A percentile compares a stretch with the other conserved stretches of the same genome.
phyloP scores from a whole-genome alignment of 176 grass and related monocot genomes.

The Eleusine coracana region DNA sequence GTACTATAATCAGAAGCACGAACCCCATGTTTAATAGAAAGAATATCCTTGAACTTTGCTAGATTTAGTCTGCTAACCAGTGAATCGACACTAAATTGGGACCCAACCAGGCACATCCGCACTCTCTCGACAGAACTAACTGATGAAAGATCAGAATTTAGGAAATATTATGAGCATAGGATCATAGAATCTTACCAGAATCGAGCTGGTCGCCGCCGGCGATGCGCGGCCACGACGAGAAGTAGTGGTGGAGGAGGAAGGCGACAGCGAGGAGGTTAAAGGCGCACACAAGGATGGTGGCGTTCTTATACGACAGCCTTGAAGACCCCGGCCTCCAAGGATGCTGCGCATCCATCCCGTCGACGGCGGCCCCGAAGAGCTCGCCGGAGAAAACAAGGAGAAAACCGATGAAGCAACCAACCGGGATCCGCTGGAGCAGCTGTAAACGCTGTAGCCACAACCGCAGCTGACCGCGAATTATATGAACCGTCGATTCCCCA shows the following conservation, averaged over 20 bases:
- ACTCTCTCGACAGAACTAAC: background rate
- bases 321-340: slow-evolving; percentile 43
- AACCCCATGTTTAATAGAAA: background rate
- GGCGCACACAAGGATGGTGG: slow-evolving; percentile 53
- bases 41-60: background rate
- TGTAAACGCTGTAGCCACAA: background rate
- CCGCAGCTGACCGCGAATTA: background rate
- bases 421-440: background rate
- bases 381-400: slow-evolving; percentile 19
- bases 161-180: fast-evolving
- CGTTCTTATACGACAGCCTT: slow-evolving; percentile 61
- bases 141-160: background rate
- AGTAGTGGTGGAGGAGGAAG: slow-evolving; percentile 53
- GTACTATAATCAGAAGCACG: background rate
- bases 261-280: slow-evolving; percentile 54
- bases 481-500: background rate
- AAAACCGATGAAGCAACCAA: slow-evolving; percentile 7
- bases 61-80: slow-evolving; percentile 7
- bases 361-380: background rate
- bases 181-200: slow-evolving; percentile 25
- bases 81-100: background rate
- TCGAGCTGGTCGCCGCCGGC: slow-evolving; percentile 43
- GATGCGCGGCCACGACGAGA: slow-evolving; percentile 47
- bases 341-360: slow-evolving; percentile 52
- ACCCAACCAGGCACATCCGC: background rate